Evolutionary conservation across 2,329 filamentous ascomycete species (phyloP).

Genomic region (Beauveria sp.): DNA sequence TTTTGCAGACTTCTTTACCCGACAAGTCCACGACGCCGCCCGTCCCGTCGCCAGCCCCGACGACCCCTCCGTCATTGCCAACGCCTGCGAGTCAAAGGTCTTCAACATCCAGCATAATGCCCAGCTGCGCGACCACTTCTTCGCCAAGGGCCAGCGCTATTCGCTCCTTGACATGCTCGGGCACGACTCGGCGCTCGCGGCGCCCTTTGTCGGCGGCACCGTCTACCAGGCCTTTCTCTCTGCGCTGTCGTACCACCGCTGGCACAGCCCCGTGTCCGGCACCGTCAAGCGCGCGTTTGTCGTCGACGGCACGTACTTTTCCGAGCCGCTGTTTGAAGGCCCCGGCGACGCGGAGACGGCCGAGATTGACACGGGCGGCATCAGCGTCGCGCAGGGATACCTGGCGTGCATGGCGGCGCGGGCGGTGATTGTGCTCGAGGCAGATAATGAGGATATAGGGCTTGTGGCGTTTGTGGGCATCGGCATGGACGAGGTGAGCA

Average conservation of each 20-base stretch:
- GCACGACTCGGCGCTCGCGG: constrained; percentile 38
- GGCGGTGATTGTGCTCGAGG: constrained; percentile 62
- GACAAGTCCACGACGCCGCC: constrained; percentile 42
- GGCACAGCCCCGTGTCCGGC: constrained; percentile 62
- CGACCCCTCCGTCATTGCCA: constrained; percentile 47
- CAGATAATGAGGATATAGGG: constrained; percentile 59
- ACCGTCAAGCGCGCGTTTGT: constrained; percentile 52
- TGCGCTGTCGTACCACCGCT: constrained; percentile 62
- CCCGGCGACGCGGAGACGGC: constrained; percentile 21
- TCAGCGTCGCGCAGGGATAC: constrained; percentile 55
- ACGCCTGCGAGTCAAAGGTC: constrained; percentile 57
- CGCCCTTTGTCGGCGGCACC: constrained; percentile 53
- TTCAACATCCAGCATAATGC: constrained; percentile 45
- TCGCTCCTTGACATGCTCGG: constrained; percentile 57
- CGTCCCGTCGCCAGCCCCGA: constrained; percentile 52
- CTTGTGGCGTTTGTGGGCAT: constrained; percentile 63
- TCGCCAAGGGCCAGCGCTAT: constrained; percentile 63
- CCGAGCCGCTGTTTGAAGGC: constrained; percentile 41
- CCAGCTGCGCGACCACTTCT: constrained; percentile 54
- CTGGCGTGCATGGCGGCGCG: constrained; percentile 59
- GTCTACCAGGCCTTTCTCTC: constrained; percentile 66
- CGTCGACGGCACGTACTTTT: constrained; percentile 60
- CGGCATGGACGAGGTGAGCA: constrained; percentile 71
- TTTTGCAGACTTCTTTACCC: constrained; percentile 53
- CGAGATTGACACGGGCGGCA: constrained; percentile 33